phyloP scores from a whole-genome alignment of 2,329 filamentous ascomycete species.

The Colletotrichum lindemuthianum region DNA sequence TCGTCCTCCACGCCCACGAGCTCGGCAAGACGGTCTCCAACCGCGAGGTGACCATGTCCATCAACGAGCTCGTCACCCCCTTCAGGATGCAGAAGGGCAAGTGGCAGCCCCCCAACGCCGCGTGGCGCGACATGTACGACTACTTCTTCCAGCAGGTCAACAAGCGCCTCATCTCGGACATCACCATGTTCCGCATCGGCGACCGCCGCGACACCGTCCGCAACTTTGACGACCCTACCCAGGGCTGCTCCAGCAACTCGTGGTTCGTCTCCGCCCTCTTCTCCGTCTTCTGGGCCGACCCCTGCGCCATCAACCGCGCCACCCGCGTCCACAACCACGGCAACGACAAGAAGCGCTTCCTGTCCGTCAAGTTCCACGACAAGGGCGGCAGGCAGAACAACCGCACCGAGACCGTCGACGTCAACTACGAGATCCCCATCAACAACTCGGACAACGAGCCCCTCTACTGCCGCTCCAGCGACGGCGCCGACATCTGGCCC shows the following conservation, averaged over 20 bases:
- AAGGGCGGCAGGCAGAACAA: slow-evolving; percentile 56
- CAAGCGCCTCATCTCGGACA: slow-evolving; percentile 45
- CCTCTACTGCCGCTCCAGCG: slow-evolving; percentile 53
- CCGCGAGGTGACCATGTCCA: slow-evolving; percentile 49
- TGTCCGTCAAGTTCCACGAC: slow-evolving; percentile 52
- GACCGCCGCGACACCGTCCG: slow-evolving; percentile 37
- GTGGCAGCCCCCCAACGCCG: slow-evolving; percentile 52
- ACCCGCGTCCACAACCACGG: slow-evolving; percentile 40
- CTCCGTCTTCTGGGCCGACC: slow-evolving; percentile 57
- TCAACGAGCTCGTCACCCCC: slow-evolving; percentile 53
- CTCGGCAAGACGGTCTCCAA: slow-evolving; percentile 51
- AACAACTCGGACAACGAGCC: slow-evolving; percentile 56
- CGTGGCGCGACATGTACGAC: slow-evolving; percentile 53
- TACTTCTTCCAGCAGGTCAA: slow-evolving; percentile 46
- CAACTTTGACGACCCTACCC: slow-evolving; percentile 54
- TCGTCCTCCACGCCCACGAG: slow-evolving; percentile 48
- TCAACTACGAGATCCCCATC: slow-evolving; percentile 55
- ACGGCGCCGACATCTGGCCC: slow-evolving; percentile 55
- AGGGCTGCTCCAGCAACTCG: slow-evolving; percentile 53
- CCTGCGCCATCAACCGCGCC: slow-evolving; percentile 51
- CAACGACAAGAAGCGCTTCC: slow-evolving; percentile 42
- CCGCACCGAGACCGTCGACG: slow-evolving; percentile 50
- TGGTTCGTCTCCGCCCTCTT: slow-evolving; percentile 57
- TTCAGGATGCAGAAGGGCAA: slow-evolving; percentile 46
- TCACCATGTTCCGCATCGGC: slow-evolving; percentile 43